Evolutionary conservation across 1,284 basidiomycete genomes (phyloP).

Genomic region (Irpex lacteus): DNA sequence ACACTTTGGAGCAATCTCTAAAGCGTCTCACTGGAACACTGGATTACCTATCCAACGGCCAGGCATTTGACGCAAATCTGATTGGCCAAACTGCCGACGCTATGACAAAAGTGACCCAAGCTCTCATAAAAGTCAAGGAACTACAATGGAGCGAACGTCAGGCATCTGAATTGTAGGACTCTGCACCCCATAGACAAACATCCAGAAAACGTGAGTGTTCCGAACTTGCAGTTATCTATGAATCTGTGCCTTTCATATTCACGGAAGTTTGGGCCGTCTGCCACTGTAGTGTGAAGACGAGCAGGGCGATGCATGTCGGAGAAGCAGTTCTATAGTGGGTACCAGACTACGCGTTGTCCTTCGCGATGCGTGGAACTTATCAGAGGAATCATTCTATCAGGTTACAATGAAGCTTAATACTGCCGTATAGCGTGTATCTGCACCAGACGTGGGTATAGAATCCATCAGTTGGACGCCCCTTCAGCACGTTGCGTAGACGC

Average conservation of each 20-base stretch:
- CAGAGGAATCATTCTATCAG: not conserved
- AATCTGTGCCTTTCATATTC: not conserved
- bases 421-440: not conserved
- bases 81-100: constrained; percentile 68
- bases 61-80: constrained; percentile 43
- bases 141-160: constrained; percentile 39
- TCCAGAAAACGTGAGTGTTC: not conserved
- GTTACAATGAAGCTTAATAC: constrained; percentile 5
- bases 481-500: not conserved
- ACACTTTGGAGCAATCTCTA: constrained; percentile 55
- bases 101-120: constrained; percentile 62
- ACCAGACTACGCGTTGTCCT: not conserved
- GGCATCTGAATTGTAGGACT: constrained; percentile 12
- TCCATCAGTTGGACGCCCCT: not conserved
- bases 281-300: not conserved
- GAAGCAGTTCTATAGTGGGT: not conserved
- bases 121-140: constrained; percentile 57
- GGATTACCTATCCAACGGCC: constrained; percentile 37
- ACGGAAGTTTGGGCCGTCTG: not conserved
- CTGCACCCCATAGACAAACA: not conserved
- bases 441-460: not conserved
- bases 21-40: constrained; percentile 52
- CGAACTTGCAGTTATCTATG: not conserved
- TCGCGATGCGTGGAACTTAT: not conserved
- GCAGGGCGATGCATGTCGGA: not conserved